Evolutionary conservation across 306 rosid genomes (phyloP), one percentile per base, ranked within the genome.

Genomic region (Oemleria cerasiformis): DNA sequence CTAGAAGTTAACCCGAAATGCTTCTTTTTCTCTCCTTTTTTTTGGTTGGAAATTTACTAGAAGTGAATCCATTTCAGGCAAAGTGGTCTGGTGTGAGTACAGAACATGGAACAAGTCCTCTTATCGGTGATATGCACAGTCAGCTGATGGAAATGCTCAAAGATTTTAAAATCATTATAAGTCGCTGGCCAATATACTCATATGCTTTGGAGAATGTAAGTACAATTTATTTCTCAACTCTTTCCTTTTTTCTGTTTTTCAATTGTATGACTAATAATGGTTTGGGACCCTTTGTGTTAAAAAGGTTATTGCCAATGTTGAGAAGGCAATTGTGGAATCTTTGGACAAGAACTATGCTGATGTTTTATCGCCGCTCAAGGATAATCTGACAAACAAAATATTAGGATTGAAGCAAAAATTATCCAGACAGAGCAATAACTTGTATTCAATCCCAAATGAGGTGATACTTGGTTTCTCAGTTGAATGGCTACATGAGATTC

Each of bases 341-440:
- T 15, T 78, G 58, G 83, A 82, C 34, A 75, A n/a, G 74, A 74
- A 59, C 40, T 72, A 74, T 64, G 71, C 61, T 6, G 82, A 84
- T 67, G 75, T 43, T 38, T 71, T 84, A 53, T 53, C 65, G 8
- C 79, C 73, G 3, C 25, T 81, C 51, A 75, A 78, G 73, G 81
- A 78, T 34, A 74, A 63, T 68, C 39, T 78, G 65, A 57, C 69
- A 36, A 72, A 75, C 63, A 78, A 81, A 70, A 63, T 61, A 49
- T 68, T 71, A 60, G 86, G 86, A 72, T 67, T 65, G 54, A 78
- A 82, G 63, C 73, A 75, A 67, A 81, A 71, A 42, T 20, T 81
- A 45, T 51, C 88, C 34, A 67, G 68, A 40, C 70, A 77, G 72
- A 41, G 69, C 20, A 68, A 68, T 47, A 57, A 64, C 57, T 9